Evolutionary conservation across 1,139 yeast genomes (phyloP), one percentile per base, ranked within the genome.

Genomic region (Pichia sp.): DNA sequence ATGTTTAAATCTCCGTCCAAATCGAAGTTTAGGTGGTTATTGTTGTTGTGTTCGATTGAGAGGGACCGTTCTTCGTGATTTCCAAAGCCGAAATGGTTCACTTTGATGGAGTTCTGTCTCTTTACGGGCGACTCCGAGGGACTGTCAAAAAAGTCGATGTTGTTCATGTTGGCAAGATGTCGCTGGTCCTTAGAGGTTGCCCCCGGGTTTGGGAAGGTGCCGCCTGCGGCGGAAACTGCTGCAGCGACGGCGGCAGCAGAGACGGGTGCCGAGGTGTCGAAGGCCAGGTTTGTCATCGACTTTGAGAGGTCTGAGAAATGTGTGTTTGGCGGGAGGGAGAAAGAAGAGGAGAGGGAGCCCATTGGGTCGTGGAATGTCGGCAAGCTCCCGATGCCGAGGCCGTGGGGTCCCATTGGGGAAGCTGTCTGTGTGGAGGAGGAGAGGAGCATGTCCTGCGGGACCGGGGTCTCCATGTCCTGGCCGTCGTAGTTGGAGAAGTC

Each of bases 1-100:
- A 64, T 62, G 48, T 63, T 61, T 42, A 64, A 36, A 60, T 65
- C 68, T 1, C 67, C 67, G 34, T 65, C 67, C 10, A 62, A 30
- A 55, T 65, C 68, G 47, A 63, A 60, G 43, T 55, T 54, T 20
- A 53, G 12, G 20, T 44, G 41, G 33, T 54, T 45, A 31, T 54
- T 45, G 24, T 20, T 20, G 10, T 48, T 51, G 29, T 52, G 59
- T 24, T 55, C 51, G 8, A 54, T 54, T 12, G 57, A 54, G 33
- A 50, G 31, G 5, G 51, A 40, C n/a, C 52, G 51, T n/a, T 48
- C 48, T 24, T 51, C 49, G 9, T 40, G 47, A 5, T 27, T 24
- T 34, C 48, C 33, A 6, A 49, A 48, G 2, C 14, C 27, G 40
- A 33, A 54, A 34, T 48, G 17, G 27, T 48, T 24, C 24, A 17